Conservation (phyloP, 345 rosid genomes). For the Aquilaria yunnanensis region DNA sequence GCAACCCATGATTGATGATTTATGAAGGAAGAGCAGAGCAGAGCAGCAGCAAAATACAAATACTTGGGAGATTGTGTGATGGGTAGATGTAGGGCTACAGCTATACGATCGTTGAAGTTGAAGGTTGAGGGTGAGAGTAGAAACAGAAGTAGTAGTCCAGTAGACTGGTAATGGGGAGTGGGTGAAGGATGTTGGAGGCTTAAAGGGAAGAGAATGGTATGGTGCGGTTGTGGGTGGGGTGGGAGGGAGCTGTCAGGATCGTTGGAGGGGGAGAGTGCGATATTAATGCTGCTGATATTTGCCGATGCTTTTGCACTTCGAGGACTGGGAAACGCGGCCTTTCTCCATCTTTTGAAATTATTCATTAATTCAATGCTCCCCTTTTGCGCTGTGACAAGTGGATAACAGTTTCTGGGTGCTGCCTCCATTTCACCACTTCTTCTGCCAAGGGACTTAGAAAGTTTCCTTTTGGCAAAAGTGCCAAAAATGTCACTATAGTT, state of each 20-base stretch:
- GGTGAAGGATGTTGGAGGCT: constrained; percentile 4
- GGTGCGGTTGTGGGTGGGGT: constrained; percentile 34
- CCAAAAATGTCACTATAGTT: too few relatives aligned
- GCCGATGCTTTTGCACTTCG: too few relatives aligned
- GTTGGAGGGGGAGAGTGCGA: constrained; percentile 31
- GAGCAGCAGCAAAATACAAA: background rate
- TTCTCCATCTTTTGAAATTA: too few relatives aligned
- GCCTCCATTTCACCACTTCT: too few relatives aligned
- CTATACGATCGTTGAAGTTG: constrained; percentile 6
- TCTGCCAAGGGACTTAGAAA: too few relatives aligned
- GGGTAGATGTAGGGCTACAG: background rate
- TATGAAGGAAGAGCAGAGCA: background rate
- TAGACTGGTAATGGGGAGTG: background rate
- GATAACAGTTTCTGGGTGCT: too few relatives aligned
- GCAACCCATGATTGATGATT: constrained; percentile 59
- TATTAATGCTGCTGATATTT: constrained; percentile 12
- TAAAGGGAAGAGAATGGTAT: constrained; percentile 12
- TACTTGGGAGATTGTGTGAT: background rate
- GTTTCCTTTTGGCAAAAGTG: too few relatives aligned
- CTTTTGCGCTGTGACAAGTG: too few relatives aligned
- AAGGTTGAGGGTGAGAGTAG: background rate
- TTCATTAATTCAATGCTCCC: too few relatives aligned
- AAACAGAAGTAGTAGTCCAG: background rate
- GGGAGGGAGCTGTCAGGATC: constrained; percentile 48
- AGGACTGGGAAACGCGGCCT: too few relatives aligned